Conservation (phyloP, 257 asterid species). For the Solanum tacnaense region DNA sequence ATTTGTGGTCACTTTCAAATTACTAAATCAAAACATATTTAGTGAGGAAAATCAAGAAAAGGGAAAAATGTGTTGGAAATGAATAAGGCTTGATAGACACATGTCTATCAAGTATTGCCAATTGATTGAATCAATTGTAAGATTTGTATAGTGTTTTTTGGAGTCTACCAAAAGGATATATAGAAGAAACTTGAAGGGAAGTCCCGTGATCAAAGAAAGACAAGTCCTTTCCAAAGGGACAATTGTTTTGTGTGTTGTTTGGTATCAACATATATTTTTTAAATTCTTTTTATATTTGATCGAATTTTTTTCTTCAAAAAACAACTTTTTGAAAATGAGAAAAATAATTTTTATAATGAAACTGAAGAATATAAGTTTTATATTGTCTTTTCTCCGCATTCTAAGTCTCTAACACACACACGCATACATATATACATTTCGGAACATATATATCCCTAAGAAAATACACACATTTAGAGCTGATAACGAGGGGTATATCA, state of each 20-base stretch:
- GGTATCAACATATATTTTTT: background rate
- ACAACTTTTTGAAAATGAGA: background rate
- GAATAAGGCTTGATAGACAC: background rate
- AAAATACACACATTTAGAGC: no score
- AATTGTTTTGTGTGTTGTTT: background rate
- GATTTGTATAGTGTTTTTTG: background rate
- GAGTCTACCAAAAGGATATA: slow-evolving; percentile 1
- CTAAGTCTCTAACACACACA: no score
- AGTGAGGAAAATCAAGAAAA: background rate
- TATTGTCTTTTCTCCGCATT: background rate
- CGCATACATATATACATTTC: no score
- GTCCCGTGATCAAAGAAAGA: slow-evolving; percentile 2
- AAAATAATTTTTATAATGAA: background rate
- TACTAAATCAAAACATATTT: background rate
- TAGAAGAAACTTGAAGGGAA: background rate
- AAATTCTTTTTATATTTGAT: background rate
- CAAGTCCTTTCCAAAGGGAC: background rate
- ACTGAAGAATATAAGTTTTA: background rate
- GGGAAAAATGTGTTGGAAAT: background rate
- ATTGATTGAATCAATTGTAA: background rate
- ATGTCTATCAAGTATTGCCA: background rate
- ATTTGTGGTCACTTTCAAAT: background rate
- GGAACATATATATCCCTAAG: background rate
- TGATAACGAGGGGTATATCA: no score
- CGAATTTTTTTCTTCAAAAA: background rate